Evolutionary conservation across 495 filamentous ascomycete species (phyloP), one percentile per base, ranked within the genome.

Genomic region (Stereocaulon alpinum): DNA sequence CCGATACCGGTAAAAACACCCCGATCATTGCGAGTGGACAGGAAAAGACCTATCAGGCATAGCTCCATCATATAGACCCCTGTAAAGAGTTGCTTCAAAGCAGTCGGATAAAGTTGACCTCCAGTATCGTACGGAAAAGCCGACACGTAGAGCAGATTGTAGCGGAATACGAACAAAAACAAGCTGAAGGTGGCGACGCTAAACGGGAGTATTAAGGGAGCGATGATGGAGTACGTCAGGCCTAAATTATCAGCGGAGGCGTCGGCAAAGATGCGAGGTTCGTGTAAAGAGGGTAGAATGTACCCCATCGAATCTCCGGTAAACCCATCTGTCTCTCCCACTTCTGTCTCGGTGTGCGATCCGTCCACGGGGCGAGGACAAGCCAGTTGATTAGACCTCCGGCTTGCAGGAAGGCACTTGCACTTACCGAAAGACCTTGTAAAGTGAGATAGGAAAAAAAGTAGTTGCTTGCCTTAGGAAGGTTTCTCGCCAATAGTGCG

Each of bases 1-100:
- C 30, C 32, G 7, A 60, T 3, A 32, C 48, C 15, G 24, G 30
- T 53, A n/a, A 14, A 37, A 6, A 6, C 10, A 40, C 37, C 12
- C n/a, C 55, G 18, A 4, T 55, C 51, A 45, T 61, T 27, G 20
- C 29, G 29, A 56, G 20, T 29, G 30, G 37, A 20, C 10, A 88
- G 83, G 72, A 92, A 91, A 4, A 91, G 75, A 11, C 88, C 88
- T 59, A 89, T 74, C 34, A 90, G 69, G 62, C 83, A 87, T 11
- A 90, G 71, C 63, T 92, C 85, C 82, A 90, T 85, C 63, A 89
- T 80, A 66, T 92, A 92, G n/a, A 92, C 72, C 0, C 87, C 87
- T 5, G 82, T 85, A 65, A 91, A 91, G 0, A 89, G 81, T 67
- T 91, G 86, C 67, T 90, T 90, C 70, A 92, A 79, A n/a, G 88